Evolutionary conservation across 352 stramenopile genomes (phyloP), one percentile per base, ranked within the genome.

Genomic region (Elongisporangium anandrum): DNA sequence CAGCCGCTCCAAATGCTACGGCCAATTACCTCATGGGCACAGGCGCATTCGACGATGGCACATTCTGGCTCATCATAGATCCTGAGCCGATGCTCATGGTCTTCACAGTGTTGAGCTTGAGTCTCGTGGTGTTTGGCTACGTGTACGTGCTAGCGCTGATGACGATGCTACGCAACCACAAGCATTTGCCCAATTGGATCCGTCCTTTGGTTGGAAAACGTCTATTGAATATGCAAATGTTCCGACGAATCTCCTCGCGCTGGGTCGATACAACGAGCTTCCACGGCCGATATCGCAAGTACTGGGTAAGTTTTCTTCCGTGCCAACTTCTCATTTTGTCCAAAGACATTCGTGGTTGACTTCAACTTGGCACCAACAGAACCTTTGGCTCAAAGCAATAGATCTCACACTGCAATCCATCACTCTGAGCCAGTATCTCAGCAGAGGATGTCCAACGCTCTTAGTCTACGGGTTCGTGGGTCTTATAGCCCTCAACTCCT

Each of bases 21-120:
- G 49, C 24, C 3, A 53, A 53, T 19, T 22, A 22, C 4, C 49
- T 53, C 12, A 53, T 53, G 49, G 19, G 24, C 4, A 53, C 49
- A 0, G 49, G 12, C 19, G 49, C 21, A 22, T 34, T 19, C n/a
- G 49, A 53, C 49, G 24, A 53, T 13, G n/a, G 49, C 13, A 53
- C 49, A 3, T 82, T 79, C 54, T 82, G 73, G 73, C 60, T 64
- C 20, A 59, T 70, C 57, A 51, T 59, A 34, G 58, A 56, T 47
- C 41, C 45, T 16, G 23, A 51, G 3, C 8, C 29, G 16, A n/a
- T 16, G 20, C 17, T 57, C 29, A 41, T 41, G 29, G 29, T 1
- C 4, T 41, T 41, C 5, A 41, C 5, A 15, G 29, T 15, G 5
- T 15, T 13, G 29, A 13, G 5, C 9, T 41, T 41, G 9, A 41